These are phyloP conservation scores for Hordeum vulgare DNA, from an alignment of 176 grass and related monocot species.

Conservation along the genomic window MorexV3_pseudomolecules_assembly NC_058519.1:572567853-572568352, in stretches of 20 bases:
- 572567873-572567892: not conserved
- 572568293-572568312: no score
- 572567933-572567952: not conserved
- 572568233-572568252: no score
- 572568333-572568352: no score
- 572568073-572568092: not conserved
- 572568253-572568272: no score
- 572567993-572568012: not conserved
- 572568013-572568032: not conserved
- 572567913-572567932: not conserved
- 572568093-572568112: not conserved
- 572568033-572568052: not conserved
- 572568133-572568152: not conserved
- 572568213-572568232: no score
- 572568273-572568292: no score
- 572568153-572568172: not conserved
- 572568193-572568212: no score
- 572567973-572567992: not conserved
- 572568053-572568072: not conserved
- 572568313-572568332: no score
- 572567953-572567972: not conserved
- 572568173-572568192: no score
- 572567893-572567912: not conserved
- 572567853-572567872: conserved; percentile 17
- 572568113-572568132: not conserved